These are phyloP conservation scores for Glebionis coronaria DNA, from an alignment of 129 eudicot species.

Conservation along the genomic window DNA sequence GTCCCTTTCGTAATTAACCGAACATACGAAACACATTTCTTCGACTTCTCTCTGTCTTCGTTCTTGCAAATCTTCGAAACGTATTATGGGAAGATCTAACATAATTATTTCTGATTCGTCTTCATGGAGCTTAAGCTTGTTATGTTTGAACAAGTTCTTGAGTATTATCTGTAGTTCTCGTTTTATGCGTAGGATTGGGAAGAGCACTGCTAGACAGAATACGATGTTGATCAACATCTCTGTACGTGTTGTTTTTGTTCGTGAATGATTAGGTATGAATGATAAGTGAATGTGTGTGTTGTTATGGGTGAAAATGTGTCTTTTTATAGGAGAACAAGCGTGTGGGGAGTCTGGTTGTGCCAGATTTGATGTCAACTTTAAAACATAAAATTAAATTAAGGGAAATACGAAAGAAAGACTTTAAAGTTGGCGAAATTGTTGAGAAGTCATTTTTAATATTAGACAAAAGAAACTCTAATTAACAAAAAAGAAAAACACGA, in stretches of 20 bases:
- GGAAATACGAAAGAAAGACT: too few species aligned
- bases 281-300: too few species aligned
- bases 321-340: too few species aligned
- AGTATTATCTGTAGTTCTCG: neutral
- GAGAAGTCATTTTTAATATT: too few species aligned
- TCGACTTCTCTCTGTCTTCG: constrained; percentile 14
- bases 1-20: neutral
- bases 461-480: too few species aligned
- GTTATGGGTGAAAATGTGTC: too few species aligned
- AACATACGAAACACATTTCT: constrained; percentile 20
- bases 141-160: neutral
- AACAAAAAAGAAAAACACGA: too few species aligned
- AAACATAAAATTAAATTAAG: too few species aligned
- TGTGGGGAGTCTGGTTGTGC: too few species aligned
- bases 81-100: constrained; percentile 21
- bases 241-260: neutral
- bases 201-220: neutral
- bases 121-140: neutral
- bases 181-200: neutral
- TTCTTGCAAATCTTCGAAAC: constrained; percentile 13
- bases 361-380: too few species aligned
- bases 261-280: neutral
- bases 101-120: neutral
- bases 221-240: constrained; percentile 6
- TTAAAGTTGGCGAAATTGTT: too few species aligned